Percentiles rank a stretch among this genome's conserved stretches.
Conservation (phyloP, 2,329 filamentous ascomycete genomes). For the Aureobasidium sp. region DNA sequence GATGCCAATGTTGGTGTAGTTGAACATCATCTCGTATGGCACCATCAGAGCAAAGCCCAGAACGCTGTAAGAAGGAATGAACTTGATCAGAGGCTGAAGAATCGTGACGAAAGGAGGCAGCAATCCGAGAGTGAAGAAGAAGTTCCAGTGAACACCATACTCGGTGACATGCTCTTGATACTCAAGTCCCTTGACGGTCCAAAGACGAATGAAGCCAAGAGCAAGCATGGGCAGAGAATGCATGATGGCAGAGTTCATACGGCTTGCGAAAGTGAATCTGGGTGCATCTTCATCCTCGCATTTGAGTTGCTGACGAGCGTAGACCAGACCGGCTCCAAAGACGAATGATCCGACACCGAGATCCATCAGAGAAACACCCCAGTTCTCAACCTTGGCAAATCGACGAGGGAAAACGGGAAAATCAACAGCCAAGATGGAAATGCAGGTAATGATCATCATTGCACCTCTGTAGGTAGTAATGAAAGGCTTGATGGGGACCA, state of each 20-base stretch:
- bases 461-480: slow-evolving; percentile 83
- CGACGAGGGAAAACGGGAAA: slow-evolving; percentile 87
- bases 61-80: slow-evolving; percentile 69
- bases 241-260: slow-evolving; percentile 61
- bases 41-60: slow-evolving; percentile 64
- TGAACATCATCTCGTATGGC: slow-evolving; percentile 67
- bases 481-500: slow-evolving; percentile 79
- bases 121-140: slow-evolving; percentile 92
- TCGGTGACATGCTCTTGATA: slow-evolving; percentile 97
- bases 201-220: slow-evolving; percentile 71
- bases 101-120: slow-evolving; percentile 83
- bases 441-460: slow-evolving; percentile 85
- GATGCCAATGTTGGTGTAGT: slow-evolving; percentile 68
- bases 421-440: slow-evolving; percentile 94
- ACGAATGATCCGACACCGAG: slow-evolving; percentile 96
- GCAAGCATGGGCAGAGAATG: slow-evolving; percentile 77
- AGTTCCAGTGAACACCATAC: slow-evolving; percentile 99
- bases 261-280: slow-evolving; percentile 47
- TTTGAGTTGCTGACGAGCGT: slow-evolving; percentile 71
- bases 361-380: slow-evolving; percentile 99
- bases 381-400: slow-evolving; percentile 98
- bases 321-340: slow-evolving; percentile 87
- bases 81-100: slow-evolving; percentile 63
- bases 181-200: slow-evolving; percentile 87
- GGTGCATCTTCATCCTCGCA: slow-evolving; percentile 33